Conservation (phyloP, 2,329 filamentous ascomycete genomes). For the Aspergillus oerlinghausenensis region DNA sequence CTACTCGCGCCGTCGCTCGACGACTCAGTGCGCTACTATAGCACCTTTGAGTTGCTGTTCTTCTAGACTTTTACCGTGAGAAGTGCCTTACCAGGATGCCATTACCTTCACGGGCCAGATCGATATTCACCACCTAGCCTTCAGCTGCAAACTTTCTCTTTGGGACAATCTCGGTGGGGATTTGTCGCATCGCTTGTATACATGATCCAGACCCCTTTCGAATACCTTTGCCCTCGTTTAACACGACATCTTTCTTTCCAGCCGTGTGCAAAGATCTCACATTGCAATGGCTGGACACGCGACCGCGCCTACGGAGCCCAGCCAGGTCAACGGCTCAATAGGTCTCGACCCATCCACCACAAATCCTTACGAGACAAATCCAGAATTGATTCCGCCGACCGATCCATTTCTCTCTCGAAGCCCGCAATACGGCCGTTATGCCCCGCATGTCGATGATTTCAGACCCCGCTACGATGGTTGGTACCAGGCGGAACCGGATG, state of each 20-base stretch:
- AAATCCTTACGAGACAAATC: slow-evolving; percentile 35
- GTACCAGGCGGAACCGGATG: slow-evolving; percentile 27
- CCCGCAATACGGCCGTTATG: slow-evolving; percentile 32
- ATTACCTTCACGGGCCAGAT: slow-evolving; percentile 4
- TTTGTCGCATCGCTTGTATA: neutral
- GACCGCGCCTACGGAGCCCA: slow-evolving; percentile 14
- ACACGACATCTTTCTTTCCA: neutral
- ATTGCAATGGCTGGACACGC: slow-evolving; percentile 20
- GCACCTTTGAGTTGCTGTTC: neutral
- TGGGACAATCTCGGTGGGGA: neutral
- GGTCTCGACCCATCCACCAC: slow-evolving; percentile 7
- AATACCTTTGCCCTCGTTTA: neutral
- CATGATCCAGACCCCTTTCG: neutral
- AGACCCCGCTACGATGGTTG: slow-evolving; percentile 30
- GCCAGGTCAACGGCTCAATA: slow-evolving; percentile 19
- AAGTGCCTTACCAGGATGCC: slow-evolving; percentile 10
- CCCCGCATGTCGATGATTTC: slow-evolving; percentile 32
- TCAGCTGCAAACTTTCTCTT: neutral
- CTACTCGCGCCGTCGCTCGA: neutral
- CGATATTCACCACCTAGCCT: slow-evolving; percentile 7
- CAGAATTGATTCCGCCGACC: slow-evolving; percentile 25
- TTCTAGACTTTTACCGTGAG: neutral
- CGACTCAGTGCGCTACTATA: neutral
- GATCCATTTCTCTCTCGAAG: slow-evolving; percentile 32
- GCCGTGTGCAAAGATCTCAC: neutral